Conservation (phyloP, 2,329 filamentous ascomycete genomes). For the Talaromyces sp. region DNA sequence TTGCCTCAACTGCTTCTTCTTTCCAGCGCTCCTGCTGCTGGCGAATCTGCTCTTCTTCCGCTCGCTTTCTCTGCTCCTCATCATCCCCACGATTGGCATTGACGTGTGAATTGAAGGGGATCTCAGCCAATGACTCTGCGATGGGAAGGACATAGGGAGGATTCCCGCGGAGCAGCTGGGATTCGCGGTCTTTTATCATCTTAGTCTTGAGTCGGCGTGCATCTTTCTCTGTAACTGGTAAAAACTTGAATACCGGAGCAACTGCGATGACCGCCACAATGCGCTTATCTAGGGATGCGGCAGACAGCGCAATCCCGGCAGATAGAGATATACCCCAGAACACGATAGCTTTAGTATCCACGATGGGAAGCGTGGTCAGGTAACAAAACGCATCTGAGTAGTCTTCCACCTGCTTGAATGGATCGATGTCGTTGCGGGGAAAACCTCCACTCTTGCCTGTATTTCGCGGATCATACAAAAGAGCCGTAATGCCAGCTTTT, state of each 20-base stretch:
- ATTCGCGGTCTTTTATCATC: constrained; percentile 38
- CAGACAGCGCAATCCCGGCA: constrained; percentile 24
- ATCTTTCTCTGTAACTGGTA: constrained; percentile 17
- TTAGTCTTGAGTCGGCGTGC: constrained; percentile 27
- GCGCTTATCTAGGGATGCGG: constrained; percentile 34
- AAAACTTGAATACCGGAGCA: constrained; percentile 22
- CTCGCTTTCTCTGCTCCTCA: constrained; percentile 14
- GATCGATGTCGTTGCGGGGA: constrained; percentile 34
- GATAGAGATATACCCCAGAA: constrained; percentile 40
- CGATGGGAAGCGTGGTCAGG: constrained; percentile 24
- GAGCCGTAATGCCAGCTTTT: constrained; percentile 22
- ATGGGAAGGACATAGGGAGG: constrained; percentile 36
- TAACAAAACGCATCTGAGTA: constrained; percentile 39
- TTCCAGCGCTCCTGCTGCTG: constrained; percentile 15
- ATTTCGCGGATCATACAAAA: constrained; percentile 35
- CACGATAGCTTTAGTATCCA: constrained; percentile 29
- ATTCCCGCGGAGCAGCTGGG: constrained; percentile 37
- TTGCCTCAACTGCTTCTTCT: constrained; percentile 18
- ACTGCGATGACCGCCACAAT: constrained; percentile 26
- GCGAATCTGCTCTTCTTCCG: constrained; percentile 9
- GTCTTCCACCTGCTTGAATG: constrained; percentile 32
- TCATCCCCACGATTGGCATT: constrained; percentile 19
- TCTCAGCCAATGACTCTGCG: constrained; percentile 35
- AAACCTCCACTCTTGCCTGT: constrained; percentile 33
- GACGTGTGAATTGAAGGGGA: constrained; percentile 34